phyloP scores from a whole-genome alignment of 495 filamentous ascomycete genomes.

The Penicillium macrosclerotiorum region DNA sequence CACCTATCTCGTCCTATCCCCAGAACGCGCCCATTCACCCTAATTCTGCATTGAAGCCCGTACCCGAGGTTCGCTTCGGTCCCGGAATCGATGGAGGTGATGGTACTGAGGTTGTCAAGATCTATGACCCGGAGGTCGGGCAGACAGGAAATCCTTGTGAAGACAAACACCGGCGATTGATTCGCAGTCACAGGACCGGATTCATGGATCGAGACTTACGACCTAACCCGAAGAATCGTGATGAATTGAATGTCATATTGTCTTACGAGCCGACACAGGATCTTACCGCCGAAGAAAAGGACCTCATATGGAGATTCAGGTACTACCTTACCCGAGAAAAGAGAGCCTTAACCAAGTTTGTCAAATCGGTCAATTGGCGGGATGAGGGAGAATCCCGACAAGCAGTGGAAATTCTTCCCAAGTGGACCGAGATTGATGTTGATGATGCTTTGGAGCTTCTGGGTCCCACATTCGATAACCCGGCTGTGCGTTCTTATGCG shows the following conservation, averaged over 20 bases:
- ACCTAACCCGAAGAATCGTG: conserved; percentile 92
- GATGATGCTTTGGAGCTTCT: conserved; percentile 95
- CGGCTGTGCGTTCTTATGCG: conserved; percentile 84
- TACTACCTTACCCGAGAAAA: conserved; percentile 93
- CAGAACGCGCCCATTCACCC: conserved; percentile 61
- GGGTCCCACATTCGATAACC: conserved; percentile 86
- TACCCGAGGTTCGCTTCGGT: conserved; percentile 78
- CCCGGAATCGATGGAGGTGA: conserved; percentile 69
- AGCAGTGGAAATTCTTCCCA: conserved; percentile 83
- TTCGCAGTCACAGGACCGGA: conserved; percentile 89
- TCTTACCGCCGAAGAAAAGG: conserved; percentile 85
- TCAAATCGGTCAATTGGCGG: conserved; percentile 93
- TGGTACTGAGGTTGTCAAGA: conserved; percentile 62
- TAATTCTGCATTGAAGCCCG: conserved; percentile 68
- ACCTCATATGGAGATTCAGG: conserved; percentile 94
- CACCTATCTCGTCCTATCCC: conserved; percentile 69
- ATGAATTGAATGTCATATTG: conserved; percentile 89
- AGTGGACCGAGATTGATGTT: conserved; percentile 97
- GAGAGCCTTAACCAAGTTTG: conserved; percentile 91
- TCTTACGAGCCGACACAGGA: conserved; percentile 89
- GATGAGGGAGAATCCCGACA: conserved; percentile 83
- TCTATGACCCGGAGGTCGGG: conserved; percentile 93
- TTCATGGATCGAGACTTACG: conserved; percentile 90
- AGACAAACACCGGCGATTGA: conserved; percentile 87
- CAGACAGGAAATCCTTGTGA: conserved; percentile 89